Evolutionary conservation across 345 rosid species (phyloP).

Genomic region (Sonneratia alba): DNA sequence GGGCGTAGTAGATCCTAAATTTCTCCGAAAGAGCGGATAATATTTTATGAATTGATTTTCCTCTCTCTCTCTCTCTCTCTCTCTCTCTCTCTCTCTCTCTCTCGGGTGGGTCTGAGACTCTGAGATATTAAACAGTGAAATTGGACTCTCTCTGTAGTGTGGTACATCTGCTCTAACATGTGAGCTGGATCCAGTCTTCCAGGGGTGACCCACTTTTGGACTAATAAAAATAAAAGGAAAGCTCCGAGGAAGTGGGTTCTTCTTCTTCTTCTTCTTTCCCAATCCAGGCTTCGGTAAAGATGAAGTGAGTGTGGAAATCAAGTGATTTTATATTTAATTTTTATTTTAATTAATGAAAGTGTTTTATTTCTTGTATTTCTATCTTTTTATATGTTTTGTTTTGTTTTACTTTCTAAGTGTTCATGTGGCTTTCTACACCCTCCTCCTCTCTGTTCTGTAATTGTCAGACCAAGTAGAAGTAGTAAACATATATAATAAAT

Average conservation of each 20-base stretch:
- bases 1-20: neutral
- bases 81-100: neutral
- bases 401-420: too few relatives aligned
- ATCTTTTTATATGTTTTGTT: too few relatives aligned
- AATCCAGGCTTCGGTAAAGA: too few relatives aligned
- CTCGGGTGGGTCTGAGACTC: neutral
- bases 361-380: too few relatives aligned
- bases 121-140: neutral
- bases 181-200: slow-evolving; percentile 18
- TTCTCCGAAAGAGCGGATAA: neutral
- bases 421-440: too few relatives aligned
- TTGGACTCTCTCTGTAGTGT: neutral
- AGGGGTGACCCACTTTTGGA: slow-evolving; percentile 9
- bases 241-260: too few relatives aligned
- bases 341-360: too few relatives aligned
- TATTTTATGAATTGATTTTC: neutral
- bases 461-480: too few relatives aligned
- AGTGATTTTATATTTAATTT: too few relatives aligned
- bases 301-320: too few relatives aligned
- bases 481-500: neutral
- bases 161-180: slow-evolving; percentile 3
- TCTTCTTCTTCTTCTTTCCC: too few relatives aligned
- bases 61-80: neutral
- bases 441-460: too few relatives aligned
- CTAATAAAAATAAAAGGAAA: neutral